A percentile compares a stretch with the other conserved stretches of the same genome.
phyloP scores from a whole-genome alignment of 2,329 filamentous ascomycete genomes.

The Trichoderma koningiopsis region DNA sequence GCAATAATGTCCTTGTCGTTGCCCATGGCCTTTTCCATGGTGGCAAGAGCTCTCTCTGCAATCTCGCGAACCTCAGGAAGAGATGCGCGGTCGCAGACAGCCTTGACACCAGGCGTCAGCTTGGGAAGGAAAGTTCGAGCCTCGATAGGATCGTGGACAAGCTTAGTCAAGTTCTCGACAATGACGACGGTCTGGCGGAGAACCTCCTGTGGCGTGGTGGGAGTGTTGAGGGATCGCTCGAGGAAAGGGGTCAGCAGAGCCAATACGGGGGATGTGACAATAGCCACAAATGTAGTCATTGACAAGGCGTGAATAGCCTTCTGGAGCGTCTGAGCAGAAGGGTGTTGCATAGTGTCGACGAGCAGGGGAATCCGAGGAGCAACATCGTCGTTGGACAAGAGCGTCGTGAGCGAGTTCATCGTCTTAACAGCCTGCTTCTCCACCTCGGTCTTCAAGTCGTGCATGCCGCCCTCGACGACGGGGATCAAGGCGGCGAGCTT shows the following conservation, averaged over 20 bases:
- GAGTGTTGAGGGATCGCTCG: slow-evolving; percentile 90
- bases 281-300: slow-evolving; percentile 96
- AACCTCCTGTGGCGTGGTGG: slow-evolving; percentile 88
- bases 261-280: slow-evolving; percentile 93
- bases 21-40: slow-evolving; percentile 93
- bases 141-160: slow-evolving; percentile 94
- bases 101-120: slow-evolving; percentile 89
- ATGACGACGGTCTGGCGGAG: slow-evolving; percentile 95
- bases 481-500: slow-evolving; percentile 86
- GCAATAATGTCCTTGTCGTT: slow-evolving; percentile 67
- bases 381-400: slow-evolving; percentile 96
- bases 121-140: slow-evolving; percentile 94
- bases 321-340: slow-evolving; percentile 82
- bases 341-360: slow-evolving; percentile 93
- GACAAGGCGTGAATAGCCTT: slow-evolving; percentile 97
- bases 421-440: slow-evolving; percentile 88
- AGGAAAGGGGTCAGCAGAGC: slow-evolving; percentile 92
- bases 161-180: slow-evolving; percentile 95
- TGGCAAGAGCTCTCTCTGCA: slow-evolving; percentile 75
- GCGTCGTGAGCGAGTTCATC: slow-evolving; percentile 85
- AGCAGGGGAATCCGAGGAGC: slow-evolving; percentile 87
- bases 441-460: slow-evolving; percentile 89
- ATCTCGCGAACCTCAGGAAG: slow-evolving; percentile 93
- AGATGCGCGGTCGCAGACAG: slow-evolving; percentile 82
- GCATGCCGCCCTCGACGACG: slow-evolving; percentile 89